Percentiles rank a stretch among this genome's conserved stretches.
Evolutionary conservation across 441 rosid species (phyloP).

Genomic region (Pelargonium myrrhifolium): DNA sequence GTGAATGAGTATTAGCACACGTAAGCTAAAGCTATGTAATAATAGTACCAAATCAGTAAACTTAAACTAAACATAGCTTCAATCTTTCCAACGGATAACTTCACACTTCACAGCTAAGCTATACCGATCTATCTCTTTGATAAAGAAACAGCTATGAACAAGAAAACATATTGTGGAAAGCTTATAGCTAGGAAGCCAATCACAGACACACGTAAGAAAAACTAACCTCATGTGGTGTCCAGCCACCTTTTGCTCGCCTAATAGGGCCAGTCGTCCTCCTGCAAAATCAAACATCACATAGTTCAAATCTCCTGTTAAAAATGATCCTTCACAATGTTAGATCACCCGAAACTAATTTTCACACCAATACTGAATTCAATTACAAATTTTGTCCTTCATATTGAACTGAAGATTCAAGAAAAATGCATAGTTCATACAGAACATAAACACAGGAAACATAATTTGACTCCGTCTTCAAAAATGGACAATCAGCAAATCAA

Average conservation of each 20-base stretch:
- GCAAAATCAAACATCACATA: slow-evolving; percentile 21
- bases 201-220: slow-evolving; percentile 13
- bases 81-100: slow-evolving; percentile 3
- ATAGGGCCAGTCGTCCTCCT: slow-evolving; percentile 96
- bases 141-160: slow-evolving; percentile 8
- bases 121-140: not conserved
- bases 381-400: too few species aligned
- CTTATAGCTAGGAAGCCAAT: too few species aligned
- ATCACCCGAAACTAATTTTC: not conserved
- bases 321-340: slow-evolving; percentile 9
- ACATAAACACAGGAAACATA: not conserved
- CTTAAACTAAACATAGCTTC: not conserved
- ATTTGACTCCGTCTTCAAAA: too few species aligned
- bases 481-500: too few species aligned
- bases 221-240: slow-evolving; percentile 92
- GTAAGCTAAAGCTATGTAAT: not conserved
- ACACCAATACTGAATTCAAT: not conserved
- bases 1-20: not conserved
- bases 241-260: slow-evolving; percentile 96
- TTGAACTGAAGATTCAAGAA: too few species aligned
- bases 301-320: slow-evolving; percentile 13
- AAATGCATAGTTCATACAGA: not conserved
- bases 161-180: not conserved
- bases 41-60: not conserved
- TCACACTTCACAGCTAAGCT: not conserved